Evolutionary conservation across 1,284 basidiomycete species (phyloP).

Genomic region (Takashimella koratensis): DNA sequence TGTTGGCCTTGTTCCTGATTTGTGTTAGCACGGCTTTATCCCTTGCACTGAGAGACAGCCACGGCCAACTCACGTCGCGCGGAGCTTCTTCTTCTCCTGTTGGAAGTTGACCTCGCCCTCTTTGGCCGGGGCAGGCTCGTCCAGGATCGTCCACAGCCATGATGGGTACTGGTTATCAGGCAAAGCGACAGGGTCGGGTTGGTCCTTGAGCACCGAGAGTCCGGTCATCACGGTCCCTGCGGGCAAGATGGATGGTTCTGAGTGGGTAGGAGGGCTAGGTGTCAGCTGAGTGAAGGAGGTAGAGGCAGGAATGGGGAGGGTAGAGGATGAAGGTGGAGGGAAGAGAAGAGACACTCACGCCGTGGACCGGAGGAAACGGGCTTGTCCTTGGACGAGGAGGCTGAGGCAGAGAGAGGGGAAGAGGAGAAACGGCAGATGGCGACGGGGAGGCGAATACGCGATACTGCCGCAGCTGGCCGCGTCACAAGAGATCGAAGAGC

Average conservation of each 20-base stretch:
- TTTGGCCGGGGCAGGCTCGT: slow-evolving; percentile 19
- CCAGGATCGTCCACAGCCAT: slow-evolving; percentile 81
- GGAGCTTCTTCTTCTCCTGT: slow-evolving; percentile 40
- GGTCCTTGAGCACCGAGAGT: slow-evolving; percentile 76
- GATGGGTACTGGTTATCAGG: slow-evolving; percentile 81
- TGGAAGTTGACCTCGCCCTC: slow-evolving; percentile 33
- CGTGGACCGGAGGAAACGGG: neutral
- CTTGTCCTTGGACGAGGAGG: neutral
- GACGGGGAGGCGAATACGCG: neutral
- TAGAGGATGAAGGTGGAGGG: neutral
- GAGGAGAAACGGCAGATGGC: neutral
- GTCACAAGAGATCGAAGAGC: no score
- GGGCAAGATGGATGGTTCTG: slow-evolving; percentile 39
- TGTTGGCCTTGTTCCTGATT: slow-evolving; percentile 40
- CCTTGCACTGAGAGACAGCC: neutral
- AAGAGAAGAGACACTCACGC: neutral
- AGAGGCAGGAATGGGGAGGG: neutral
- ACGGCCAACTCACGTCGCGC: slow-evolving; percentile 34
- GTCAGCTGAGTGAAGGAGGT: neutral
- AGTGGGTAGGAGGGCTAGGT: neutral
- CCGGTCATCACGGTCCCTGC: slow-evolving; percentile 70
- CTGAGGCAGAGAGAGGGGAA: neutral
- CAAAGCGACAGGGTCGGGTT: slow-evolving; percentile 71
- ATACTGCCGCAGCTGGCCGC: no score
- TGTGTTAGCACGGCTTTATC: neutral